Percentiles rank a stretch among this genome's conserved stretches.
These are phyloP conservation scores for Xanthoconium purpureum DNA, from an alignment of 768 basidiomycete species.

Conservation along the genomic window DNA sequence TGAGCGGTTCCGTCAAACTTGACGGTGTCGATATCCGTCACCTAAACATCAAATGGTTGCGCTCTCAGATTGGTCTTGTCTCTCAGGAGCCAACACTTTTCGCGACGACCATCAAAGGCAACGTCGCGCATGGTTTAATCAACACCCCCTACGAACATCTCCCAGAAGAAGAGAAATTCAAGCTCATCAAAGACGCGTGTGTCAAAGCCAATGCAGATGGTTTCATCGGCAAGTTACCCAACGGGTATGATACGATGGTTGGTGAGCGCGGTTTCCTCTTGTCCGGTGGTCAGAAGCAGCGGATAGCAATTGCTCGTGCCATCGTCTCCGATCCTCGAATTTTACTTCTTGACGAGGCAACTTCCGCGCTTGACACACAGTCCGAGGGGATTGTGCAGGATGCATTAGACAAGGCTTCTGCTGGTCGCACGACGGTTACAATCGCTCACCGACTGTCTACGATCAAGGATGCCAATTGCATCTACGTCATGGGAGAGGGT, in stretches of 20 bases:
- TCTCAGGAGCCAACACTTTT: constrained; percentile 88
- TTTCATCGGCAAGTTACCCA: constrained; percentile 78
- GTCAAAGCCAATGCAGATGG: constrained; percentile 87
- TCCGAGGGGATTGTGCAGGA: constrained; percentile 88
- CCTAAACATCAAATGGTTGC: constrained; percentile 82
- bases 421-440: constrained; percentile 75
- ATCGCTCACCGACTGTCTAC: constrained; percentile 81
- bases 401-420: constrained; percentile 81
- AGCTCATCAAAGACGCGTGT: constrained; percentile 78
- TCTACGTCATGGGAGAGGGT: constrained; percentile 89
- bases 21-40: constrained; percentile 74
- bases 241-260: constrained; percentile 82
- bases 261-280: constrained; percentile 86
- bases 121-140: constrained; percentile 84
- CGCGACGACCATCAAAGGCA: constrained; percentile 76
- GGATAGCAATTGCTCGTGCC: constrained; percentile 85
- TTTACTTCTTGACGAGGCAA: constrained; percentile 86
- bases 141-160: constrained; percentile 65
- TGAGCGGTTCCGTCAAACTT: constrained; percentile 55
- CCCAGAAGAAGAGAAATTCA: constrained; percentile 70
- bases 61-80: constrained; percentile 84
- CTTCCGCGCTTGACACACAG: constrained; percentile 83
- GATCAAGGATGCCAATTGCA: constrained; percentile 79
- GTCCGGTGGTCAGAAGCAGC: constrained; percentile 84
- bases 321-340: constrained; percentile 83